Percentiles rank a stretch among this genome's conserved stretches.
Evolutionary conservation across 106 monocot genomes (phyloP).

Genomic region (Narthecium ossifragum): DNA sequence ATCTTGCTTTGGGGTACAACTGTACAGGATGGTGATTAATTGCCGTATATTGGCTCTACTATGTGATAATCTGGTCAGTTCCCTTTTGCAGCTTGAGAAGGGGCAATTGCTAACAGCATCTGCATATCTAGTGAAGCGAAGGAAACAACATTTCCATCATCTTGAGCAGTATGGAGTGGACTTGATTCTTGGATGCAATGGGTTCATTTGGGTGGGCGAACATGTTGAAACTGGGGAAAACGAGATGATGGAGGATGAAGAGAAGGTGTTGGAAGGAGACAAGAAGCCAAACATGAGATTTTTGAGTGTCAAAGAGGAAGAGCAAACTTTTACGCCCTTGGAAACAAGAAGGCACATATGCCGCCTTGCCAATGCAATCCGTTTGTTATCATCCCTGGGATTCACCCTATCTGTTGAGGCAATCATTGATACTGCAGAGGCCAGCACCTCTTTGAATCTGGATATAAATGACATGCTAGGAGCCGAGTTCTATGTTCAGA

Average conservation of each 20-base stretch:
- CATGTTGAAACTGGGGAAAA: constrained; percentile 37
- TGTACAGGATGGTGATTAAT: neutral
- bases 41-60: neutral
- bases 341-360: constrained; percentile 68
- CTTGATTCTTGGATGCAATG: constrained; percentile 92
- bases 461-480: constrained; percentile 79
- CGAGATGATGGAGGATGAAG: constrained; percentile 28
- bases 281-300: neutral
- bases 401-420: constrained; percentile 64
- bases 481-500: constrained; percentile 83
- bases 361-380: constrained; percentile 79
- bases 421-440: constrained; percentile 52
- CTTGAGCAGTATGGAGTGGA: constrained; percentile 74
- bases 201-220: constrained; percentile 88
- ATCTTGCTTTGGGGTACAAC: neutral
- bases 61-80: neutral
- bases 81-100: constrained; percentile 68
- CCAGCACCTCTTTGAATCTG: constrained; percentile 33
- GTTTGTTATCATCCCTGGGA: constrained; percentile 63
- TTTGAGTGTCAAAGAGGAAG: constrained; percentile 6
- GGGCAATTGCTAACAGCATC: constrained; percentile 76
- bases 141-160: constrained; percentile 96
- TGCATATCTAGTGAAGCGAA: constrained; percentile 79
- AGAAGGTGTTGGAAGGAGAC: constrained; percentile 2
- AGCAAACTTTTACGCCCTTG: constrained; percentile 28